Base-by-base conservation (phyloP, 2,329 filamentous ascomycete species). In the Penicillium occitanis region DNA sequence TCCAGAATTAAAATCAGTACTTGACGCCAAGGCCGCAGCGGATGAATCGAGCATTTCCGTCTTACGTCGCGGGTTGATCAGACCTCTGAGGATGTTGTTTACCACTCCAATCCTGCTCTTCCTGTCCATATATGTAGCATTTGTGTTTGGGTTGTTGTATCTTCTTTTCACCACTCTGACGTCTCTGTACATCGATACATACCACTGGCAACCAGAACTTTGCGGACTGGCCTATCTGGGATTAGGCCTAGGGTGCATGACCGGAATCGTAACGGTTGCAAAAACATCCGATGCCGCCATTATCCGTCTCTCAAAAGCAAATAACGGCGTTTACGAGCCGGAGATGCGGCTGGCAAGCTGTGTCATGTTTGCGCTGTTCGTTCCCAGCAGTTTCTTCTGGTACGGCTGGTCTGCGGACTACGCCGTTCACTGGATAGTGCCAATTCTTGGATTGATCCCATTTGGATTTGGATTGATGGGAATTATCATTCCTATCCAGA, bases 371-470 rank as follows among this genome's bases (percentile, higher is more conserved):
- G 57, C 57, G 7, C 35, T 59, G 17, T 42, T 55, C 48, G 80
- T 88, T 0, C 85, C 86, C 0, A 72, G 83, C 22, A 83, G 84
- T 7, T 77, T 88, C 0, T 83, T 87, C 68, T 82, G 83, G 75
- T 88, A 87, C 70, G 86, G 86, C 44, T 88, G 86, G 85, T 78
- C 81, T 2, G 85, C 85, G 0, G 78, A 87, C 59, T 77, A 81
- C 30, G 72, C 79, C 0, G 76, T 80, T 0, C 85, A 86, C 70
- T 89, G 86, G 85, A 85, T 88, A 46, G 78, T 87, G 3, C 86
- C 86, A 0, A 87, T 89, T 66, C 79, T 89, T 48, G 87, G 87
- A 1, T 84, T 85, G 2, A 78, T 80, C 0, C 78, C 87, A 2
- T 84, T 87, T n/a, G 84, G 85, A 0, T 75, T 81, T 0, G 86